Conservation (phyloP, 2,329 filamentous ascomycete species). For the Curvularia lunata region DNA sequence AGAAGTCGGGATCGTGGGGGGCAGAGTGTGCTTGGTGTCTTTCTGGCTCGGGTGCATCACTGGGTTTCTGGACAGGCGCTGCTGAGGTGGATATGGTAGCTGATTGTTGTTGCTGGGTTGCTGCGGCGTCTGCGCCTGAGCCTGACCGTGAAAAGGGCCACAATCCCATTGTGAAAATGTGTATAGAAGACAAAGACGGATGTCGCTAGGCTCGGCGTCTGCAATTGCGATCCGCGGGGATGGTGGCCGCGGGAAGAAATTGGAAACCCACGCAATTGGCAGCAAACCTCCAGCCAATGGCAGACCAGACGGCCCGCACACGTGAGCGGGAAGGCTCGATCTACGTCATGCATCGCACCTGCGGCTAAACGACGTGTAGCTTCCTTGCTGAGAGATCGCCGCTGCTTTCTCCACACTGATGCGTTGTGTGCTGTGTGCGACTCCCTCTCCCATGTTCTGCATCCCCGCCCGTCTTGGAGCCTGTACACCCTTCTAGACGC, state of each 20-base stretch:
- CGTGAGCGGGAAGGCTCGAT: slow-evolving; percentile 30
- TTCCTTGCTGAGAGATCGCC: slow-evolving; percentile 43
- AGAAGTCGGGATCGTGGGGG: slow-evolving; percentile 59
- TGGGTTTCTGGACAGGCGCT: slow-evolving; percentile 11
- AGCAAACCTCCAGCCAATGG: slow-evolving; percentile 32
- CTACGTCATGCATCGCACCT: slow-evolving; percentile 47
- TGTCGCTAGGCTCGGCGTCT: not conserved
- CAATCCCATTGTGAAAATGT: slow-evolving; percentile 25
- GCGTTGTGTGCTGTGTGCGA: slow-evolving; percentile 30
- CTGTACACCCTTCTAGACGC: slow-evolving; percentile 30
- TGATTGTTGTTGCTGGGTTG: slow-evolving; percentile 21
- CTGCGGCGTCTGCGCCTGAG: slow-evolving; percentile 19
- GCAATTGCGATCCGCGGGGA: slow-evolving; percentile 9
- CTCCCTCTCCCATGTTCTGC: slow-evolving; percentile 22
- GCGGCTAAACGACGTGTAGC: slow-evolving; percentile 29
- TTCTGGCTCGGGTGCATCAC: slow-evolving; percentile 22
- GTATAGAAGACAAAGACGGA: not conserved
- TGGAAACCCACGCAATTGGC: slow-evolving; percentile 20
- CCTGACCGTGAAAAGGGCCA: slow-evolving; percentile 33
- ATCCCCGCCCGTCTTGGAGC: slow-evolving; percentile 24
- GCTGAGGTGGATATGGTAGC: slow-evolving; percentile 11
- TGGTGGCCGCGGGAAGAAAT: slow-evolving; percentile 14
- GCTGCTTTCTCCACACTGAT: slow-evolving; percentile 24
- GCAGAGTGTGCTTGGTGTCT: slow-evolving; percentile 42
- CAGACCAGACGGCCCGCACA: slow-evolving; percentile 30